Percentiles rank a stretch among this genome's conserved stretches.
Evolutionary conservation across 2,329 filamentous ascomycete genomes (phyloP).

Genomic region (Coniella vitis): DNA sequence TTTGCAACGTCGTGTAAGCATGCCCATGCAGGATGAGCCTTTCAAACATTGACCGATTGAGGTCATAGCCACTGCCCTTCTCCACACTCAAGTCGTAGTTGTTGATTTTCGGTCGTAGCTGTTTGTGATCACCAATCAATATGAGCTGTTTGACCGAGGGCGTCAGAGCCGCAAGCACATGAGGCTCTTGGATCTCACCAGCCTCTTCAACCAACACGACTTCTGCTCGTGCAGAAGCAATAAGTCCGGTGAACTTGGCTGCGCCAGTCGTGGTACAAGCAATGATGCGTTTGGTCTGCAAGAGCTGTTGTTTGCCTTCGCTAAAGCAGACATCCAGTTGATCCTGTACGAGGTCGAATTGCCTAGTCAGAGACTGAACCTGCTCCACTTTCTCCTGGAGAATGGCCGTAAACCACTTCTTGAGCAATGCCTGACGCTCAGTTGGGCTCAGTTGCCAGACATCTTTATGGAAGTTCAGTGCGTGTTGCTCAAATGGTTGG

Average conservation of each 20-base stretch:
- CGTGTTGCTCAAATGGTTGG: slow-evolving; percentile 31
- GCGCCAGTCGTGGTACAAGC: slow-evolving; percentile 66
- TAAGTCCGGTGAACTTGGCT: slow-evolving; percentile 50
- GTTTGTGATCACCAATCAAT: slow-evolving; percentile 67
- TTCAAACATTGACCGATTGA: slow-evolving; percentile 65
- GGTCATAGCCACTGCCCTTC: slow-evolving; percentile 56
- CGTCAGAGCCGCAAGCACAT: slow-evolving; percentile 55
- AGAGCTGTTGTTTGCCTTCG: slow-evolving; percentile 33
- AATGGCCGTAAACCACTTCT: slow-evolving; percentile 38
- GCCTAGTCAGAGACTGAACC: slow-evolving; percentile 30
- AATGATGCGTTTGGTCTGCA: slow-evolving; percentile 54
- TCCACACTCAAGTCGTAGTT: slow-evolving; percentile 57
- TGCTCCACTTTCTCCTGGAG: slow-evolving; percentile 41
- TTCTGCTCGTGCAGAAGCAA: slow-evolving; percentile 48
- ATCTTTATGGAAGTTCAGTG: slow-evolving; percentile 20
- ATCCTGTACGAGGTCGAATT: slow-evolving; percentile 36
- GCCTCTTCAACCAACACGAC: slow-evolving; percentile 65
- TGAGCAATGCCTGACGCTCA: slow-evolving; percentile 29
- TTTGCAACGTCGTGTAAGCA: slow-evolving; percentile 44
- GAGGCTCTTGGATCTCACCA: slow-evolving; percentile 64
- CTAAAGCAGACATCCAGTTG: slow-evolving; percentile 37
- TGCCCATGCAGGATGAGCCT: slow-evolving; percentile 52
- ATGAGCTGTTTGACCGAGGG: slow-evolving; percentile 54
- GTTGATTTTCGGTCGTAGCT: slow-evolving; percentile 61
- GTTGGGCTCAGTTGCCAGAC: slow-evolving; percentile 47